These are phyloP conservation scores for Orbilia quercus DNA, from an alignment of 2,329 filamentous ascomycete species.

Conservation along the genomic window DNA sequence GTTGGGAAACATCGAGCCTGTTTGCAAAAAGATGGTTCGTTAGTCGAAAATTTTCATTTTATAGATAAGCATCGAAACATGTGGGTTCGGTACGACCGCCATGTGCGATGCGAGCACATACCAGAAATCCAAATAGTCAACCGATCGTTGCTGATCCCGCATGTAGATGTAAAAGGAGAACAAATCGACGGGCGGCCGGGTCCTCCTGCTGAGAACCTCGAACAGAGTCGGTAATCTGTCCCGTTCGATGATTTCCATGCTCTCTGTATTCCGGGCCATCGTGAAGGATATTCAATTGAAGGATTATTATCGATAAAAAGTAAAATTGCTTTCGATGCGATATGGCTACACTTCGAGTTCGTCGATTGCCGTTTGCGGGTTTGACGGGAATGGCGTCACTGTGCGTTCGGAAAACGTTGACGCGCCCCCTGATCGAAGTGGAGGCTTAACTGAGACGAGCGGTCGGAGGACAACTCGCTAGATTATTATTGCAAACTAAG, in stretches of 20 bases:
- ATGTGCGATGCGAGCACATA: constrained; percentile 65
- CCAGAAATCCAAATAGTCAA: constrained; percentile 99
- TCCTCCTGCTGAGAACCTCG: constrained; percentile 92
- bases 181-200: constrained; percentile 92
- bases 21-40: not conserved
- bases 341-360: not conserved
- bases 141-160: constrained; percentile 96
- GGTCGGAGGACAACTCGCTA: constrained; percentile 11
- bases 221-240: constrained; percentile 93
- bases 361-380: constrained; percentile 30
- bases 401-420: constrained; percentile 32
- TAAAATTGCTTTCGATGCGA: not conserved
- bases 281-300: constrained; percentile 18
- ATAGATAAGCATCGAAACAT: not conserved
- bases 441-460: too few relatives aligned
- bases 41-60: not conserved
- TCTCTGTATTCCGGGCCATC: constrained; percentile 53
- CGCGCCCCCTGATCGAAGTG: constrained; percentile 52
- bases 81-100: not conserved
- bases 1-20: constrained; percentile 98
- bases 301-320: not conserved
- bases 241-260: constrained; percentile 64
- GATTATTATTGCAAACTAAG: constrained; percentile 29
- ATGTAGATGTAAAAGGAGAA: constrained; percentile 99
- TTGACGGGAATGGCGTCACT: constrained; percentile 45